These are phyloP conservation scores for Tephrocybe sp. DNA, from an alignment of 768 basidiomycete species.

Conservation along the genomic window DNA sequence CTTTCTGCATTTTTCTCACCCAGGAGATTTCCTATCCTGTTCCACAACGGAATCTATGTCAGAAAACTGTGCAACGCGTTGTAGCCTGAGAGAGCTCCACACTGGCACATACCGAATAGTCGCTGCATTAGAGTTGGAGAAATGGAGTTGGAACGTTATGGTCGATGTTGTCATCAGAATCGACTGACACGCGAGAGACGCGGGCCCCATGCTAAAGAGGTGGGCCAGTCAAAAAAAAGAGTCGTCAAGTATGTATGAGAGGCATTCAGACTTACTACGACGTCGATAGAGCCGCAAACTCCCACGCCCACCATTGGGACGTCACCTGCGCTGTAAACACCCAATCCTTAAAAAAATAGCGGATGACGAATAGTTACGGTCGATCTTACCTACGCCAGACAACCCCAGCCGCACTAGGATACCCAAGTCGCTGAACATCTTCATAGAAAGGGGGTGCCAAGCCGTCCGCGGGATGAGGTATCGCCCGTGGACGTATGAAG, in stretches of 20 bases:
- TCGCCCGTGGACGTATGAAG: conserved; percentile 60
- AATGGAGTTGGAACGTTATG: conserved; percentile 78
- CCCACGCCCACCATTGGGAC: conserved; percentile 97
- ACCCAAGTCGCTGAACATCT: conserved; percentile 63
- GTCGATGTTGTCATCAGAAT: conserved; percentile 73
- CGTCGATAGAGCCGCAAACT: conserved; percentile 60
- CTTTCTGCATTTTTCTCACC: conserved; percentile 14
- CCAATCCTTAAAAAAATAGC: not conserved
- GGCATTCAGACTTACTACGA: conserved; percentile 28
- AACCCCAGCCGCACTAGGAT: conserved; percentile 71
- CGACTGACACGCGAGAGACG: conserved; percentile 80
- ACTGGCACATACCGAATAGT: conserved; percentile 79
- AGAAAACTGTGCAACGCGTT: not conserved
- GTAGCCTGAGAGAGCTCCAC: not conserved
- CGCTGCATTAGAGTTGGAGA: conserved; percentile 72
- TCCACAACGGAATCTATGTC: not conserved
- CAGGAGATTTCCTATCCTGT: conserved; percentile 12
- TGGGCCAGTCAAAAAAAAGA: not conserved
- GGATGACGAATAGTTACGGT: not conserved
- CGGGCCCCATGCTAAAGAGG: conserved; percentile 63
- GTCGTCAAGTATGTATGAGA: conserved; percentile 10
- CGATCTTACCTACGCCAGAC: conserved; percentile 64
- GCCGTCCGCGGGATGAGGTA: conserved; percentile 65
- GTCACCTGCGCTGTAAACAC: conserved; percentile 58
- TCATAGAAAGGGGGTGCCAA: conserved; percentile 71